Evolutionary conservation across 208 protist genomes (phyloP).

Genomic region (Trypanosoma melophagium): DNA sequence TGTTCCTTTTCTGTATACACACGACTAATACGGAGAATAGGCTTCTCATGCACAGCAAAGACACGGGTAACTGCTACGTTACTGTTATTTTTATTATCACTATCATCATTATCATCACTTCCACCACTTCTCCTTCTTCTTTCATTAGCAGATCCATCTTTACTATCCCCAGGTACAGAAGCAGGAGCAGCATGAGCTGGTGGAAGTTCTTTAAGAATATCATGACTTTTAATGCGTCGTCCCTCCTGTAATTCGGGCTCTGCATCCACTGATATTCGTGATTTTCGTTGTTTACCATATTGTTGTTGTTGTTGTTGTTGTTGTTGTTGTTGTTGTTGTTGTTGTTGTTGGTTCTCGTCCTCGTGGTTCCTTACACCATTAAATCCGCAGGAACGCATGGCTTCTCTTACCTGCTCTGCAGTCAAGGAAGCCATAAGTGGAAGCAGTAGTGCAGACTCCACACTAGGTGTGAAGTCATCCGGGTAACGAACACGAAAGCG

Average conservation of each 20-base stretch:
- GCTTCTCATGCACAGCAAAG: conserved; percentile 39
- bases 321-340: not conserved
- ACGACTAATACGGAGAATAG: conserved; percentile 48
- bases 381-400: conserved; percentile 54
- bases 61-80: conserved; percentile 15
- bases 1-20: conserved; percentile 57
- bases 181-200: conserved; percentile 3
- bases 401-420: conserved; percentile 57
- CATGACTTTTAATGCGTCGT: conserved; percentile 11
- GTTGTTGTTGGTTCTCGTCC: conserved; percentile 5
- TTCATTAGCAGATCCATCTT: no score
- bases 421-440: conserved; percentile 74
- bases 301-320: conserved; percentile 1
- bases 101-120: not conserved
- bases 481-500: conserved; percentile 59
- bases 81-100: no score
- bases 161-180: no score
- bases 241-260: conserved; percentile 1
- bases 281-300: not conserved
- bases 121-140: not conserved
- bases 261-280: not conserved
- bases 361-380: conserved; percentile 2
- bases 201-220: conserved; percentile 17
- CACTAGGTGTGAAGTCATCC: conserved; percentile 44
- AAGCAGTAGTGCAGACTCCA: conserved; percentile 63